Base-by-base conservation (phyloP, 148 eudicot species). In the Rhododendron simsii region DNA sequence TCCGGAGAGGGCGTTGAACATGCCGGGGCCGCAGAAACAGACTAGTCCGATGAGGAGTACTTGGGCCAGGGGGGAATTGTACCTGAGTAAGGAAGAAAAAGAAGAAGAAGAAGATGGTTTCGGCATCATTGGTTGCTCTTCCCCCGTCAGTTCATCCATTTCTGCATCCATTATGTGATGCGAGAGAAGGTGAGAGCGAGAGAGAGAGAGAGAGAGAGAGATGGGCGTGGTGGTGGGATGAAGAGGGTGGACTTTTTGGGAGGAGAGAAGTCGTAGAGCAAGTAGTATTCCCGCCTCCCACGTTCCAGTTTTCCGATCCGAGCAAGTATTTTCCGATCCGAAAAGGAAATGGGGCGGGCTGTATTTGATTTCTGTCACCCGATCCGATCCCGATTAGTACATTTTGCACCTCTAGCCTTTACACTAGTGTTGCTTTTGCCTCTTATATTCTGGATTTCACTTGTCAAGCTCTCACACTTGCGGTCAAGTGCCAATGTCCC, bases 11-110 rank as follows among this genome's bases (percentile, higher is more conserved):
- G 98, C 98, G 88, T 94, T 95, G 90, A 94, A 98, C 98, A 98
- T 98, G 0, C 98, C 99, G 0, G 99, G 98, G 37, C 98, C 94
- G 87, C 99, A 98, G 88, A 98, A 95, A 75, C 99, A 95, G 57
- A 98, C 96, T 4, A 95, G 67, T 1, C 98, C 99, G 78, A 98
- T 95, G 0, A 98, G 81, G 4, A 87, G 74, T 0, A 97, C 95
- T 85, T 97, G 99, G 10, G 89, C 84, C 7, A 97, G 80, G 1
- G 99, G 99, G 1, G 99, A 97, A 71, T 94, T 97, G 92, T 92
- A 90, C 61, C 99, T 86, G 67, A 94, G 85, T 39, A 80, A 78
- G 6, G 93, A 89, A 1, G 61, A 55, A 3, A 7, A 59, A 2
- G n/a, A 55, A 3, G 23, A 59, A 2, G n/a, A 59, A 59, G 55